Base-by-base conservation (phyloP, 192 early-diverging fungal species). In the Spizellomyces sp. region DNA sequence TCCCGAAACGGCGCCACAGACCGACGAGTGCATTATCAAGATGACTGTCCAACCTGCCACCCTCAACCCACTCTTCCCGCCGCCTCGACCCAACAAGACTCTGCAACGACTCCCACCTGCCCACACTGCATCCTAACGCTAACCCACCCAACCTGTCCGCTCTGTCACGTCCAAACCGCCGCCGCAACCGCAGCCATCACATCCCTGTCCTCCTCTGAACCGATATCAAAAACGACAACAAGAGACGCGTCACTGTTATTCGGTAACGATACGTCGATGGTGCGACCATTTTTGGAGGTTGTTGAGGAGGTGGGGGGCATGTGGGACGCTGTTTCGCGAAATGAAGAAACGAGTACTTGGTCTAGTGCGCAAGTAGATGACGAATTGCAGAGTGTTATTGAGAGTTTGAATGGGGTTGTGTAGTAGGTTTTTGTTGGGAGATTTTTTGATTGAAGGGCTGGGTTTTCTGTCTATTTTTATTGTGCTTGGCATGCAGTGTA, bases 231-330 rank as follows among this genome's bases (percentile, higher is more conserved):
- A 54, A 2, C 50, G 50, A 54, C 50, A 54, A 54, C 50, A 54
- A 54, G 12, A 12, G 68, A 58, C 68, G 68, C 68, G 15, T 70
- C 68, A 22, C 68, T 70, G 36, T 45, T 72, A n/a, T 72, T 72
- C 62, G 60, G 45, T 12, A 72, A 72, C 50, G 70, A 72, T 36
- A 72, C 70, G 15, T 72, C 70, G 4, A 72, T 72, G 70, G 45
- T 72, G 6, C 61, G 52, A 27, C 52, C 70, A 0, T 62, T 72
- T 45, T 19, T 64, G 50, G 70, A 72, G 36, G 47, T 70, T 21
- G 27, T 70, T 7, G 15, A 46, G 22, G 69, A 70, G 8, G 22
- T 70, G 0, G 69, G 27, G 3, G 27, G 27, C 27, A 36, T 54
- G 50, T 54, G 50, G 50, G 12, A 54, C 50, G 12, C 12, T 54